Evolutionary conservation across 495 filamentous ascomycete genomes (phyloP).

Genomic region (Podospora pseudocomata): DNA sequence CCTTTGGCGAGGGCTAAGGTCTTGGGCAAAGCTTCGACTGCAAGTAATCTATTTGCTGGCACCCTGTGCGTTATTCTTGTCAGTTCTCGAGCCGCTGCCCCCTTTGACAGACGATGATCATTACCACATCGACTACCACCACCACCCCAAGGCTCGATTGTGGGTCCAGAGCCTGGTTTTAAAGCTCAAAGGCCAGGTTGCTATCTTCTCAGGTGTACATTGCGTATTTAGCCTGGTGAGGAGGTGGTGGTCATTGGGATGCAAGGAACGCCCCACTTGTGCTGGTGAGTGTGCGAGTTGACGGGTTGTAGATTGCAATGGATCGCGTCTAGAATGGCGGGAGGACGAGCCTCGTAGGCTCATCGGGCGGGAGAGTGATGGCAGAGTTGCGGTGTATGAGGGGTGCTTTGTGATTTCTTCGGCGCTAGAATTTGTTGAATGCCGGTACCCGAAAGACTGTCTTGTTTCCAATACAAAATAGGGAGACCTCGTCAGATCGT

Average conservation of each 20-base stretch:
- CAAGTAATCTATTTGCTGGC: not conserved
- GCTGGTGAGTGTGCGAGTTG: not conserved
- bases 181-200: not conserved
- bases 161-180: not conserved
- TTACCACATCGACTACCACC: not conserved
- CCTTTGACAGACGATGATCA: not conserved
- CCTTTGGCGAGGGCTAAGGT: conserved; percentile 5
- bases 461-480: conserved; percentile 20
- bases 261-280: conserved; percentile 29
- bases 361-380: not conserved
- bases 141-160: not conserved
- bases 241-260: conserved; percentile 3
- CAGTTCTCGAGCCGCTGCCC: conserved; percentile 1
- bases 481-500: not conserved
- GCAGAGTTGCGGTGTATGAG: not conserved
- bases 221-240: conserved; percentile 30
- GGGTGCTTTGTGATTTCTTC: not conserved
- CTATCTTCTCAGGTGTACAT: not conserved
- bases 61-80: conserved; percentile 1
- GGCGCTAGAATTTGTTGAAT: conserved; percentile 12
- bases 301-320: not conserved
- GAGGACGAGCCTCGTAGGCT: conserved; percentile 11
- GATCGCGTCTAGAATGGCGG: not conserved
- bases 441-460: conserved; percentile 27
- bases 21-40: conserved; percentile 2